Conservation (phyloP, 352 stramenopile species). For the Pythium insidiosum region DNA sequence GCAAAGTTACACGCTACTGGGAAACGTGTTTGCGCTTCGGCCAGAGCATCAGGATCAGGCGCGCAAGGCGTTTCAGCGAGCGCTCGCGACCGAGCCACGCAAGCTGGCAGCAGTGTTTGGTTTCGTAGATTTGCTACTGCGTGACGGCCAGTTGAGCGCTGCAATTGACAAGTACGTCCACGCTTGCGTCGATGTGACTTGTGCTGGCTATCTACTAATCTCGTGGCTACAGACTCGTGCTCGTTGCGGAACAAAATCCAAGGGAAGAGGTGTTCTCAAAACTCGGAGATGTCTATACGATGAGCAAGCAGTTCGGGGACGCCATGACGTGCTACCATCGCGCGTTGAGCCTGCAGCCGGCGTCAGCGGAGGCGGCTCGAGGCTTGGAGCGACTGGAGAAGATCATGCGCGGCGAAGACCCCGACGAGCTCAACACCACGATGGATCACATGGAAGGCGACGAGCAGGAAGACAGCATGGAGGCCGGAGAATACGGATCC, state of each 20-base stretch:
- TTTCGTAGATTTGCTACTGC: conserved; percentile 55
- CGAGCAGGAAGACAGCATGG: conserved; percentile 46
- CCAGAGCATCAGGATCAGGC: conserved; percentile 53
- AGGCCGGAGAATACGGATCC: conserved; percentile 33
- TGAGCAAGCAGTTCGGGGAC: conserved; percentile 60
- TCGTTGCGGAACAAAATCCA: conserved; percentile 34
- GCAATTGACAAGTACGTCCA: conserved; percentile 55
- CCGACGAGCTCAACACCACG: conserved; percentile 52
- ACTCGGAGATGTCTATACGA: conserved; percentile 58
- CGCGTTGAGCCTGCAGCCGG: conserved; percentile 49
- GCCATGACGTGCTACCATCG: conserved; percentile 66
- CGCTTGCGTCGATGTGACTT: conserved; percentile 1
- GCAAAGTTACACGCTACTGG: conserved; percentile 64
- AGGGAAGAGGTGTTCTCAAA: conserved; percentile 71
- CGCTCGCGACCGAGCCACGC: conserved; percentile 47
- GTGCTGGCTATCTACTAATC: conserved; percentile 2
- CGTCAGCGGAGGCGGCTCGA: conserved; percentile 33
- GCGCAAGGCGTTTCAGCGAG: conserved; percentile 46
- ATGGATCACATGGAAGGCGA: conserved; percentile 54
- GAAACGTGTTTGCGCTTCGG: conserved; percentile 61
- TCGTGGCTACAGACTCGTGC: conserved; percentile 21
- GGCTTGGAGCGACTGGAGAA: conserved; percentile 72
- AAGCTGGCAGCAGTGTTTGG: conserved; percentile 60
- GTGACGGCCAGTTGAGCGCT: conserved; percentile 33
- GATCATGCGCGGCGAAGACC: conserved; percentile 69